Conservation (phyloP, 352 stramenopile genomes). For the Globisporangium abappressorium region DNA sequence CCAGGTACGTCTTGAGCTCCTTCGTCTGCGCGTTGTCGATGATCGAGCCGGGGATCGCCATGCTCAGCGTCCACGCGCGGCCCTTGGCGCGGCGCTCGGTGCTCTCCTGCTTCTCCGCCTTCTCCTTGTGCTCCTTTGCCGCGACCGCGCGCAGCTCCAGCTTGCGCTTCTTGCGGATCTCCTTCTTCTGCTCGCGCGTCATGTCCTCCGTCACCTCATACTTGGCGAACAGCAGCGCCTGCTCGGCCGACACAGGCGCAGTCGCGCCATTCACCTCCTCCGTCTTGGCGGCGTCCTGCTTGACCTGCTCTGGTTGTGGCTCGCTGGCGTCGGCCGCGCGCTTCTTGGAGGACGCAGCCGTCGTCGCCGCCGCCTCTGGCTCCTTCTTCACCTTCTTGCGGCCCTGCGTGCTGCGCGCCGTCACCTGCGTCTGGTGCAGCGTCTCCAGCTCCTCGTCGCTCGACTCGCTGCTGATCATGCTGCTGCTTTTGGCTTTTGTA, state of each 20-base stretch:
- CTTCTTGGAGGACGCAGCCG: background rate
- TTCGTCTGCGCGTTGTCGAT: slow-evolving; percentile 97
- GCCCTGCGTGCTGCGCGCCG: slow-evolving; percentile 29
- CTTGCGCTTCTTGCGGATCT: slow-evolving; percentile 73
- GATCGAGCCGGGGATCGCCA: slow-evolving; percentile 95
- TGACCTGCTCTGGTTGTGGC: slow-evolving; percentile 21
- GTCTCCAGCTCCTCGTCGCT: slow-evolving; percentile 85
- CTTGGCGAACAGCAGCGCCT: slow-evolving; percentile 12
- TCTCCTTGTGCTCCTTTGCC: slow-evolving; percentile 32
- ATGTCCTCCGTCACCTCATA: slow-evolving; percentile 32
- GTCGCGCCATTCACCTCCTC: slow-evolving; percentile 7
- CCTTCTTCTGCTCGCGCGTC: slow-evolving; percentile 57
- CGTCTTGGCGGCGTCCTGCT: slow-evolving; percentile 9
- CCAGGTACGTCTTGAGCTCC: slow-evolving; percentile 96
- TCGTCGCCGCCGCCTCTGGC: slow-evolving; percentile 12
- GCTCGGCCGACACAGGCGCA: background rate
- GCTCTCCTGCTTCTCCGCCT: slow-evolving; percentile 29
- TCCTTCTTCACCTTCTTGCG: slow-evolving; percentile 32
- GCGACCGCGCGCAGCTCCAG: slow-evolving; percentile 44
- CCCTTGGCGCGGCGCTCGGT: slow-evolving; percentile 52
- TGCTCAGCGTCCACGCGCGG: slow-evolving; percentile 92
- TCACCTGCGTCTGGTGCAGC: slow-evolving; percentile 44
- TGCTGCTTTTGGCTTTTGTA: background rate
- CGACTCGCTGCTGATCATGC: slow-evolving; percentile 90
- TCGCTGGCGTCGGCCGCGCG: background rate